Conservation (phyloP, 2,329 filamentous ascomycete genomes). For the Lasiodiplodia sp. region DNA sequence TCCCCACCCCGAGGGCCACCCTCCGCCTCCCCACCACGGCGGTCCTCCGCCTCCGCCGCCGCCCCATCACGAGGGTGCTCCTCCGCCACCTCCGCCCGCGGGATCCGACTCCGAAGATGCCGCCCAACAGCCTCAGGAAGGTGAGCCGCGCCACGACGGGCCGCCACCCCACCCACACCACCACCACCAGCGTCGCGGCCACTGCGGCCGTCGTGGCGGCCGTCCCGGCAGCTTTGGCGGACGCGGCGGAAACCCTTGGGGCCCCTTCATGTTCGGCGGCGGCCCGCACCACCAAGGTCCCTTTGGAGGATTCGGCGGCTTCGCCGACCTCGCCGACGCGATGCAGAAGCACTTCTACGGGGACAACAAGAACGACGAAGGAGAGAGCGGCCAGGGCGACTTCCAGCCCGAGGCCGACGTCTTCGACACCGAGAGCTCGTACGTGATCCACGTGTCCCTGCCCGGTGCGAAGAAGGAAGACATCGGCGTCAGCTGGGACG, state of each 20-base stretch:
- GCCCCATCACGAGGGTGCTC: slow-evolving; percentile 34
- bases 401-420: slow-evolving; percentile 76
- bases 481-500: slow-evolving; percentile 77
- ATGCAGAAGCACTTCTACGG: slow-evolving; percentile 41
- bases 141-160: slow-evolving; percentile 32
- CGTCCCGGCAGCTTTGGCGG: slow-evolving; percentile 25
- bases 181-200: slow-evolving; percentile 10
- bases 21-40: slow-evolving; percentile 22
- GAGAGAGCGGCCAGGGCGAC: slow-evolving; percentile 39
- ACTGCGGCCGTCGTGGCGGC: slow-evolving; percentile 21
- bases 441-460: slow-evolving; percentile 74
- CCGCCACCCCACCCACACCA: slow-evolving; percentile 22
- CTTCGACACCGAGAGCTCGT: slow-evolving; percentile 69
- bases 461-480: slow-evolving; percentile 83
- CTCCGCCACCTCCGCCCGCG: slow-evolving; percentile 18
- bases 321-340: slow-evolving; percentile 38
- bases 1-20: slow-evolving; percentile 34
- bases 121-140: slow-evolving; percentile 32
- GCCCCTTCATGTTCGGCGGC: slow-evolving; percentile 33
- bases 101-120: slow-evolving; percentile 22
- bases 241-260: slow-evolving; percentile 33
- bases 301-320: slow-evolving; percentile 29
- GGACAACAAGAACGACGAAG: slow-evolving; percentile 32
- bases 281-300: neutral
- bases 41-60: slow-evolving; percentile 32